Evolutionary conservation across 176 grass and related monocot genomes (phyloP).

Genomic region (Bolboschoenus planiculmis): DNA sequence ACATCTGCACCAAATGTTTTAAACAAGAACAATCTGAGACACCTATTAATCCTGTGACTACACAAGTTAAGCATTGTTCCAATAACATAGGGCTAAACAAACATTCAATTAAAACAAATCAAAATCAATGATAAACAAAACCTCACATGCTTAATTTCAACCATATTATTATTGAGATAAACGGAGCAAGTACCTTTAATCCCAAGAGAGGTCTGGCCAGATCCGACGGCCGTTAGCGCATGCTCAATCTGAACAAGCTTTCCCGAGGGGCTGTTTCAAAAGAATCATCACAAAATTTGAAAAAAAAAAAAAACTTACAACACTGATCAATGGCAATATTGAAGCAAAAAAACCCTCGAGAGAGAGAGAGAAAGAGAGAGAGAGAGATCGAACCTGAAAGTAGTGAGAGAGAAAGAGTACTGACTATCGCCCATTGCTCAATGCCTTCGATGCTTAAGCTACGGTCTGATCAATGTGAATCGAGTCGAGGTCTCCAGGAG

Average conservation of each 20-base stretch:
- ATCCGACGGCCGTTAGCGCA: constrained; percentile 84
- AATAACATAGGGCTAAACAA: neutral
- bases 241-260: constrained; percentile 97
- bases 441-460: neutral
- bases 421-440: constrained; percentile 73
- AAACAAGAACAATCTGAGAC: neutral
- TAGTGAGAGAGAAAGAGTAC: constrained; percentile 97
- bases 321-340: neutral
- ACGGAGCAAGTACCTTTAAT: constrained; percentile 75
- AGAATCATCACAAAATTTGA: neutral
- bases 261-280: constrained; percentile 60
- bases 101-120: neutral
- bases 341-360: neutral
- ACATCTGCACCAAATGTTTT: too few species aligned
- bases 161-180: neutral
- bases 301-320: neutral
- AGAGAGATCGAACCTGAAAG: constrained; percentile 55
- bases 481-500: too few species aligned
- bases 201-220: constrained; percentile 93
- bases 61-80: neutral
- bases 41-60: too few species aligned
- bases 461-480: neutral
- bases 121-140: neutral
- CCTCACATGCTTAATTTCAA: neutral
- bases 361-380: neutral